Conservation (phyloP, 148 eudicot species). For the Fagopyrum tataricum region DNA sequence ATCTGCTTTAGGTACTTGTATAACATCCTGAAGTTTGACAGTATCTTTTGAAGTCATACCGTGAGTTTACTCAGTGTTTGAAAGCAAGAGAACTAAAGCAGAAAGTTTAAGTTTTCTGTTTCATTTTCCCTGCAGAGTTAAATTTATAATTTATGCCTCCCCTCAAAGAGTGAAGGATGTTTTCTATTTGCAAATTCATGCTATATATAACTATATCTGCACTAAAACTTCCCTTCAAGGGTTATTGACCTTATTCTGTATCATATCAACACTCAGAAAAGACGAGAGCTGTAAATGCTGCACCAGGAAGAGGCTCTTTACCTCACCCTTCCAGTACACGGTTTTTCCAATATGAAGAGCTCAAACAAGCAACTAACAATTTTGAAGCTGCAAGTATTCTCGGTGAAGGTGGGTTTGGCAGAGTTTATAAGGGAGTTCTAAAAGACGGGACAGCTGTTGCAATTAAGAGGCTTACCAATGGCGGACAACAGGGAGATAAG, state of each 20-base stretch:
- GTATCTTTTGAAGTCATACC: background rate
- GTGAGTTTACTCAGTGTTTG: background rate
- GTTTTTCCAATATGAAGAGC: constrained; percentile 78
- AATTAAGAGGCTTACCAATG: constrained; percentile 82
- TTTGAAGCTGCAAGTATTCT: constrained; percentile 68
- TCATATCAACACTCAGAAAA: constrained; percentile 28
- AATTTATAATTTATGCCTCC: background rate
- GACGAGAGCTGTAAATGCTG: constrained; percentile 41
- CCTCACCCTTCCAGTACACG: constrained; percentile 86
- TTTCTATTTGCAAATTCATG: constrained; percentile 1
- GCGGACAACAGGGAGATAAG: constrained; percentile 92
- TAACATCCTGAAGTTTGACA: background rate
- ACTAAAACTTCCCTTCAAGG: background rate
- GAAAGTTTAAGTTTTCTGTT: background rate
- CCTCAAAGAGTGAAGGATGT: background rate
- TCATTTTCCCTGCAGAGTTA: background rate
- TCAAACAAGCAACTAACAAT: constrained; percentile 84
- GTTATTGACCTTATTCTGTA: background rate
- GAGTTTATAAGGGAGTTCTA: constrained; percentile 78
- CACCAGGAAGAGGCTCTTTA: constrained; percentile 62
- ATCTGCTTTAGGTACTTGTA: background rate
- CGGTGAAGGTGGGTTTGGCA: constrained; percentile 98
- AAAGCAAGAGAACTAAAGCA: background rate
- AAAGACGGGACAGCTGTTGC: constrained; percentile 92
- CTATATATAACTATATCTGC: background rate